Percentiles rank a stretch among this genome's conserved stretches.
Evolutionary conservation across 164 flowering plant genomes (phyloP).

Genomic region (Chimonanthus salicifolius): DNA sequence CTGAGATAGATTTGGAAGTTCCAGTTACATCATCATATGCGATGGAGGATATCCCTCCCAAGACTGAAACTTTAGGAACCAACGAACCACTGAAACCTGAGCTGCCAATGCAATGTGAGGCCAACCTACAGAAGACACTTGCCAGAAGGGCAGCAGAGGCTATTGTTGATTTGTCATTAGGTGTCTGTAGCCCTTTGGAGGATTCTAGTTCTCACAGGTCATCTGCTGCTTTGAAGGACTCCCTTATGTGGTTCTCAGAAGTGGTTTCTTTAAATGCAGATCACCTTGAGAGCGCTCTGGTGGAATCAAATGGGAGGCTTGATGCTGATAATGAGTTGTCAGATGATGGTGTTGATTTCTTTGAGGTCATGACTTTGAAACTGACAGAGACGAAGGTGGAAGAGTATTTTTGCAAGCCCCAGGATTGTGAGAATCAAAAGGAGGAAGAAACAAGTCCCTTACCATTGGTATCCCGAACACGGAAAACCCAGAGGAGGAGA

Average conservation of each 20-base stretch:
- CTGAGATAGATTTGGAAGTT: slow-evolving; percentile 64
- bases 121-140: slow-evolving; percentile 14
- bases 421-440: slow-evolving; percentile 32
- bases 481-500: slow-evolving; percentile 70
- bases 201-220: slow-evolving; percentile 8
- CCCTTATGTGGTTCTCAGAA: slow-evolving; percentile 65
- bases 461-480: slow-evolving; percentile 26
- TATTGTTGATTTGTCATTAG: slow-evolving; percentile 42
- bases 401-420: slow-evolving; percentile 53
- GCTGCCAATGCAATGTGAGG: slow-evolving; percentile 6
- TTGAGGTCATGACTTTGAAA: slow-evolving; percentile 75
- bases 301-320: slow-evolving; percentile 6
- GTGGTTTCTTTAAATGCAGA: slow-evolving; percentile 25
- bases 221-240: slow-evolving; percentile 17
- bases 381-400: slow-evolving; percentile 53
- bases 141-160: slow-evolving; percentile 52
- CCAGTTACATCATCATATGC: slow-evolving; percentile 23
- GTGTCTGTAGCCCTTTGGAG: slow-evolving; percentile 3
- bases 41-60: slow-evolving; percentile 17
- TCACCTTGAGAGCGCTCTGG: slow-evolving; percentile 12
- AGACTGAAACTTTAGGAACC: slow-evolving; percentile 14
- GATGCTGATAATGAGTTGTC: slow-evolving; percentile 10
- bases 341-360: slow-evolving; percentile 49
- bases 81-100: slow-evolving; percentile 4
- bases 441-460: slow-evolving; percentile 36